Base-by-base conservation (phyloP, 1,284 basidiomycete species). In the Stygiomarasmius scandens region DNA sequence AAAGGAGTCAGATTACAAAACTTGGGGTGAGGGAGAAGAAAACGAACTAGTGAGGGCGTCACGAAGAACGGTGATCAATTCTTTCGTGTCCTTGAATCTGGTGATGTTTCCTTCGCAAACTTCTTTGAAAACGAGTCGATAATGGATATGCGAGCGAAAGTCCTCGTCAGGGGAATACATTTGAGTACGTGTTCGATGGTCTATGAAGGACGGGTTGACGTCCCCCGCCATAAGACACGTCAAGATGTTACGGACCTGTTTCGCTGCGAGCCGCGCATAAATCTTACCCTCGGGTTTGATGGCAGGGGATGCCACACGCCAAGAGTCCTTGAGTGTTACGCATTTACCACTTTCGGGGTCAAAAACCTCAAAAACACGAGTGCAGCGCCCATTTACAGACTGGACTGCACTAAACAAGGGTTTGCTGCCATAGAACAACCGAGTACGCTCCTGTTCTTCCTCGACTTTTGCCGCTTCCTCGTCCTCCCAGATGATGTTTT, bases 271-370 rank as follows among this genome's bases (percentile, higher is more conserved):
- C 11, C 49, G 22, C 16, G 50, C 32, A 24, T 70, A 67, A 5
- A 64, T 60, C 2, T 57, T 47, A 22, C 63, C 65, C 38, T 70
- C 71, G 8, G 58, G 49, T 3, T 56, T 24, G 23, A 65, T 54
- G 2, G 54, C 58, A 12, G 43, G 32, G 16, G 58, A 34, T 10
- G 61, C 54, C 23, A 62, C 54, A 3, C 69, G 55, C 68, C 68
- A 70, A 3, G 56, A 58, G 44, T 57, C 56, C 29, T 57, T 57
- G 14, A 57, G 29, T 8, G 46, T 20, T 45, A 43, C 41, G 22
- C 5, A 6, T 2, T 16, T 11, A 2, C 29, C 22, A 3, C 24
- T 49, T 19, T 29, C 25, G 9, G 48, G 14, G 25, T 51, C 49
- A 8, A 20, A 51, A 2, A 36, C 49, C 5, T 6, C 19, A 23